Evolutionary conservation across 352 stramenopile genomes (phyloP), one percentile per base, ranked within the genome.

Genomic region (Phytopythium chamaehyphon): DNA sequence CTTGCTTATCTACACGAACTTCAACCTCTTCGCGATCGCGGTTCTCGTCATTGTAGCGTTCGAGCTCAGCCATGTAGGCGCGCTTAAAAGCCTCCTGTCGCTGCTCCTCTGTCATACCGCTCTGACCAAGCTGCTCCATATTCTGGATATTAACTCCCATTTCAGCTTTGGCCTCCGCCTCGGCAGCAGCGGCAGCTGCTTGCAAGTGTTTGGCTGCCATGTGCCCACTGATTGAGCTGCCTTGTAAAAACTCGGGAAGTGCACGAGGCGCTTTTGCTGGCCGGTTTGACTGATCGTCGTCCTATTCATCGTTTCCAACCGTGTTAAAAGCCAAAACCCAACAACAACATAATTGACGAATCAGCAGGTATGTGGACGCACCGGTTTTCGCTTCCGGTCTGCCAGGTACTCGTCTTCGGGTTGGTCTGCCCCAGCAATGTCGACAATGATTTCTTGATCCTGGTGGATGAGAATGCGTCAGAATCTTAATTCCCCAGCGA

Each of bases 11-110:
- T 16, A 91, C 79, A 50, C 88, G 61, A 3, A 90, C 73, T 54
- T 93, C 76, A 22, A 95, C 84, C 48, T 88, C 74, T 43, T 90
- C 77, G 24, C 67, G 62, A 45, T 87, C 84, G 11, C 82, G 59
- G 54, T 90, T 89, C 55, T 93, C 83, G 50, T 86, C 82, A 47
- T 94, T 94, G 66, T 94, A 94, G 10, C 84, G 76, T 54, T 92
- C 82, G 14, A 94, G 53, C 39, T 94, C 84, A 3, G 76, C 78
- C 58, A 92, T 83, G 55, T 94, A 94, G 9, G 80, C 84, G 42
- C 70, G 75, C 40, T 88, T 79, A 53, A 93, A 94, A 26, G 78
- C 80, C 57, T 94, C 84, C 50, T 94, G 80, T 4, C 80, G 64
- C 52, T 91, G 68, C 48, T 93, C 80, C 54, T 94, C 82, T 0